Percentiles rank a stretch among this genome's conserved stretches.
These are phyloP conservation scores for Alternaria sp. DNA, from an alignment of 2,329 filamentous ascomycete species.

Conservation along the genomic window DNA sequence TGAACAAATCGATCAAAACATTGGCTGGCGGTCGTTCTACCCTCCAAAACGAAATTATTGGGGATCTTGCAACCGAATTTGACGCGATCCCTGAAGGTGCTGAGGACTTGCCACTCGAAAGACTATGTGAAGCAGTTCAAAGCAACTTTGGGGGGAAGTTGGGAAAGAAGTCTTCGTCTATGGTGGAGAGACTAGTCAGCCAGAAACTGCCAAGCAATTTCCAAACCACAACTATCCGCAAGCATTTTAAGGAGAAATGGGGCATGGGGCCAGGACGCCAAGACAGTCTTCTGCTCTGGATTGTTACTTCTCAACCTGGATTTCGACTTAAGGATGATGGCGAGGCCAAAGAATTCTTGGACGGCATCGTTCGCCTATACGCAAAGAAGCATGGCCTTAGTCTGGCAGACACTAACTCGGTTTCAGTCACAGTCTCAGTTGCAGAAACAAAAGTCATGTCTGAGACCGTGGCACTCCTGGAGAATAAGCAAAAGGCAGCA, in stretches of 20 bases:
- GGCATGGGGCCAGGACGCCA: constrained; percentile 23
- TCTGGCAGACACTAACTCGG: neutral
- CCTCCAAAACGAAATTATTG: constrained; percentile 57
- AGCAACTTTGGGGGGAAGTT: constrained; percentile 42
- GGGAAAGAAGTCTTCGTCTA: constrained; percentile 24
- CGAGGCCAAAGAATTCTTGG: constrained; percentile 23
- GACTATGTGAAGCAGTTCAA: constrained; percentile 45
- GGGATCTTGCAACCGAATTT: constrained; percentile 55
- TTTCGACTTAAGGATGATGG: constrained; percentile 19
- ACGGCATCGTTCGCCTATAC: constrained; percentile 17
- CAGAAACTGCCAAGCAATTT: constrained; percentile 8
- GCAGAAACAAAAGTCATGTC: neutral
- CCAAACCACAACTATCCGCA: constrained; percentile 1
- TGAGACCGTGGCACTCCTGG: neutral
- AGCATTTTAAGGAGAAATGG: constrained; percentile 2
- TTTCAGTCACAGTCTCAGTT: constrained; percentile 1
- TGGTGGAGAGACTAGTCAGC: constrained; percentile 1
- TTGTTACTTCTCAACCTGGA: constrained; percentile 18
- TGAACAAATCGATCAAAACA: no score
- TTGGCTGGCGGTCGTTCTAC: constrained; percentile 50
- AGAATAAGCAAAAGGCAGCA: constrained; percentile 13
- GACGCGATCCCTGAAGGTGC: constrained; percentile 52
- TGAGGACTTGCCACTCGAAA: constrained; percentile 51
- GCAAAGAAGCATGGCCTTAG: constrained; percentile 18
- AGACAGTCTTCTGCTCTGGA: constrained; percentile 24